Base-by-base conservation (phyloP, 768 basidiomycete species). In the Agrocybe chaxingu region DNA sequence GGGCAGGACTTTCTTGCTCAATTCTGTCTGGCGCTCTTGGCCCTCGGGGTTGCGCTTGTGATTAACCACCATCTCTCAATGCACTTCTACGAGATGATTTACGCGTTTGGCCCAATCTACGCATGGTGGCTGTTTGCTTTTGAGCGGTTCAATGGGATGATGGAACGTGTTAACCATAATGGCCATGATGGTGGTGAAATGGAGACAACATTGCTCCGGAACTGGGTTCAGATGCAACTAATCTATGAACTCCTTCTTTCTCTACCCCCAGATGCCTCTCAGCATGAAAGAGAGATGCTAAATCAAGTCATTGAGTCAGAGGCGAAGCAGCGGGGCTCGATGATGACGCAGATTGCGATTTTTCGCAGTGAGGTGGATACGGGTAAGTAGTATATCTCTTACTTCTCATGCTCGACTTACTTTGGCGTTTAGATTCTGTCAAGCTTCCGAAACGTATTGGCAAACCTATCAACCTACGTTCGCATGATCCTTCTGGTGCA, bases 111-210 rank as follows among this genome's bases (percentile, higher is more conserved):
- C 7, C 69, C 69, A 7, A 57, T 68, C 10, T 68, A 69, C 33
- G 60, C 48, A 8, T 69, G 66, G 66, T 71, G 70, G 67, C 52
- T 69, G 0, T 71, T 71, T 45, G 62, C 60, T 0, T 70, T 68
- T 47, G 67, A 71, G 45, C 50, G 59, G 4, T 69, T 68, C 52
- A 71, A 71, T 52, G 64, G 68, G 0, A 60, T 67, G 54, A 51
- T 70, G 10, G 62, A 70, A 39, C 57, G 60, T 8, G 62, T 68
- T 12, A 64, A 69, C 1, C 57, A 45, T 24, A 69, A 70, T 52
- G 64, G 66, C 1, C 65, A 68, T 38, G 57, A 56, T 40, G 58
- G 61, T 13, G 66, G 67, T 1, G 6, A 43, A 18, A 66, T 69
- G 50, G 66, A 70, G 51, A 16, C 65, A 0, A 68, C 68, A 4